Evolutionary conservation across 164 flowering plant species (phyloP).

Genomic region (Paratinospora sagittata): DNA sequence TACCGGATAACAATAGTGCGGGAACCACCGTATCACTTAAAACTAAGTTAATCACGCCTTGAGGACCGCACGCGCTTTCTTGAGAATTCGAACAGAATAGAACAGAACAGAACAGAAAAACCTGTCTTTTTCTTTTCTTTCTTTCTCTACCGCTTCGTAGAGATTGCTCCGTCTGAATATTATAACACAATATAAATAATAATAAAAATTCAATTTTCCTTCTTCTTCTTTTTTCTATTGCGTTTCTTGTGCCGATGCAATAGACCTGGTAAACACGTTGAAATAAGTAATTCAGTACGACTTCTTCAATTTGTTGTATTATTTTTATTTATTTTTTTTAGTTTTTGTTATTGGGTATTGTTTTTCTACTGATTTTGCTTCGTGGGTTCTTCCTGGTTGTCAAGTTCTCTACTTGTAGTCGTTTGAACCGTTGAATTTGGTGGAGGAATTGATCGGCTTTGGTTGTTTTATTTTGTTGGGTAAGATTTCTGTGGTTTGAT

Average conservation of each 20-base stretch:
- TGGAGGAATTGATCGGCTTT: conserved; percentile 1
- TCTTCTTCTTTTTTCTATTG: background rate
- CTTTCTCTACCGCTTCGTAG: background rate
- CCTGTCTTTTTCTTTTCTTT: background rate
- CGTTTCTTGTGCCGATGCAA: background rate
- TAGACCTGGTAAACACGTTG: conserved; percentile 12
- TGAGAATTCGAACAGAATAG: background rate
- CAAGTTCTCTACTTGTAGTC: background rate
- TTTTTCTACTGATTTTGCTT: background rate
- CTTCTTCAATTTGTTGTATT: conserved; percentile 4
- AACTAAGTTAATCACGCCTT: background rate
- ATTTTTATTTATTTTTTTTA: background rate
- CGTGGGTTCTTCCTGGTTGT: background rate
- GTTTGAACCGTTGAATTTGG: conserved; percentile 5
- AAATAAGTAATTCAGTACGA: background rate
- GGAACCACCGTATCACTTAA: too few species aligned
- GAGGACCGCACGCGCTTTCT: background rate
- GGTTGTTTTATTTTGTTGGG: background rate
- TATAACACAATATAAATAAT: too few species aligned
- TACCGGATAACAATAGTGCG: background rate
- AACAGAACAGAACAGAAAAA: background rate
- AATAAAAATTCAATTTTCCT: too few species aligned
- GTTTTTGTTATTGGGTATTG: background rate
- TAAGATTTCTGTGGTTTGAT: background rate
- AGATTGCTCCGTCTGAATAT: background rate